Percentiles rank a stretch among this genome's conserved stretches.
Evolutionary conservation across 441 rosid species (phyloP).

Genomic region (Populus hybrid): DNA sequence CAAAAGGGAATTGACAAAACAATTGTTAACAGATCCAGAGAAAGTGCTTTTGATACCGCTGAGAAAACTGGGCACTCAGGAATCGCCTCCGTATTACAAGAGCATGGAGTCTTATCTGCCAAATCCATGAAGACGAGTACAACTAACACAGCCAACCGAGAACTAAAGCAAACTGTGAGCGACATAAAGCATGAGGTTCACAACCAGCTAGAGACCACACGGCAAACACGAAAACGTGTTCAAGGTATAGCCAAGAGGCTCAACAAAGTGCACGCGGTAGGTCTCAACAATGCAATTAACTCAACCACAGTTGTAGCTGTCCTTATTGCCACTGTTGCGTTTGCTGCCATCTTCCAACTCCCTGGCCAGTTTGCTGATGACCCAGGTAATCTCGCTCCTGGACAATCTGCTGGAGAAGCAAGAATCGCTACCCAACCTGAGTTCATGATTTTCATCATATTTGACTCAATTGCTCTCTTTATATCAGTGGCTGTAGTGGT

Average conservation of each 20-base stretch:
- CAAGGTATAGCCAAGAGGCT: constrained; percentile 79
- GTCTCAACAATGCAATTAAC: constrained; percentile 92
- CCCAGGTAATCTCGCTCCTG: constrained; percentile 30
- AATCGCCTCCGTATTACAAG: constrained; percentile 50
- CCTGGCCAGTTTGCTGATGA: constrained; percentile 64
- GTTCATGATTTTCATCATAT: constrained; percentile 72
- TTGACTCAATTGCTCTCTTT: constrained; percentile 87
- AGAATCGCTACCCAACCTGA: constrained; percentile 53
- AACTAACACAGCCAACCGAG: constrained; percentile 38
- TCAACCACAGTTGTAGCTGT: constrained; percentile 91
- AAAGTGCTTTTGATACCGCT: constrained; percentile 86
- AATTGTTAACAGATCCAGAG: constrained; percentile 58
- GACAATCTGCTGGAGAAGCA: constrained; percentile 65
- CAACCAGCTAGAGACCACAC: constrained; percentile 75
- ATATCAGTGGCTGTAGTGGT: constrained; percentile 95
- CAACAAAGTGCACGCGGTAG: constrained; percentile 79
- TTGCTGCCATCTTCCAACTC: constrained; percentile 91
- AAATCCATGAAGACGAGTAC: constrained; percentile 44
- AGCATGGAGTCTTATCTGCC: constrained; percentile 54
- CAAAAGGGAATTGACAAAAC: constrained; percentile 44
- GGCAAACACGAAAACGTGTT: constrained; percentile 64
- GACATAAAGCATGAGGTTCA: constrained; percentile 93
- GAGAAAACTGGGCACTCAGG: constrained; percentile 59
- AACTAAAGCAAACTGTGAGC: constrained; percentile 87
- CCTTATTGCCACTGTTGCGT: constrained; percentile 91